Conservation (phyloP, 2,329 filamentous ascomycete genomes). For the Colletotrichum costaricense region DNA sequence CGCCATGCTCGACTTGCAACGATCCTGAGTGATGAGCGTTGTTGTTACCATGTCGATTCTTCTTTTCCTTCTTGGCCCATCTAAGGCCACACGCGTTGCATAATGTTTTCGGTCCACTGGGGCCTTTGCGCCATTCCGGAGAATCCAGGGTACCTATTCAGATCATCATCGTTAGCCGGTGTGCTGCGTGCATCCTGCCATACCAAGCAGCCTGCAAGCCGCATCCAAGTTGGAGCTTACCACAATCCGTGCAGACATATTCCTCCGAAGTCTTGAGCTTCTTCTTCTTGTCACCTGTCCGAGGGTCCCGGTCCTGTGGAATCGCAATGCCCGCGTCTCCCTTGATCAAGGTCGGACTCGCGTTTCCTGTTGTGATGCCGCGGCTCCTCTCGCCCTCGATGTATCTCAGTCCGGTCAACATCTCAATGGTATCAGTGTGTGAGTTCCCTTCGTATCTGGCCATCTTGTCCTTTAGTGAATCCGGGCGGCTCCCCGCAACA, state of each 20-base stretch:
- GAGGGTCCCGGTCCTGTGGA: slow-evolving; percentile 79
- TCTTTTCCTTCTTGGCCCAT: slow-evolving; percentile 87
- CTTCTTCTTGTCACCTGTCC: slow-evolving; percentile 84
- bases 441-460: slow-evolving; percentile 80
- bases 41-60: slow-evolving; percentile 51
- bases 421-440: slow-evolving; percentile 89
- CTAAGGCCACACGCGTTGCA: slow-evolving; percentile 92
- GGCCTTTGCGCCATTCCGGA: slow-evolving; percentile 95
- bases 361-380: slow-evolving; percentile 88
- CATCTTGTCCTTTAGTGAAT: slow-evolving; percentile 88
- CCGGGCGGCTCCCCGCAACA: slow-evolving; percentile 72
- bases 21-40: slow-evolving; percentile 17
- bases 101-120: slow-evolving; percentile 90
- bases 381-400: slow-evolving; percentile 88
- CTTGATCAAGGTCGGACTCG: slow-evolving; percentile 82
- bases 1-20: slow-evolving; percentile 27
- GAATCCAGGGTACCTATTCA: slow-evolving; percentile 81
- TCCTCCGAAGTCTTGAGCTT: slow-evolving; percentile 87
- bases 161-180: slow-evolving; percentile 8
- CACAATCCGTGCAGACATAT: slow-evolving; percentile 96
- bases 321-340: slow-evolving; percentile 91
- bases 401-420: slow-evolving; percentile 90
- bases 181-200: background rate
- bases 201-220: background rate
- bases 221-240: slow-evolving; percentile 56